Evolutionary conservation across 2,329 filamentous ascomycete genomes (phyloP), one percentile per base, ranked within the genome.

Genomic region (Botryosphaeria dothidea): DNA sequence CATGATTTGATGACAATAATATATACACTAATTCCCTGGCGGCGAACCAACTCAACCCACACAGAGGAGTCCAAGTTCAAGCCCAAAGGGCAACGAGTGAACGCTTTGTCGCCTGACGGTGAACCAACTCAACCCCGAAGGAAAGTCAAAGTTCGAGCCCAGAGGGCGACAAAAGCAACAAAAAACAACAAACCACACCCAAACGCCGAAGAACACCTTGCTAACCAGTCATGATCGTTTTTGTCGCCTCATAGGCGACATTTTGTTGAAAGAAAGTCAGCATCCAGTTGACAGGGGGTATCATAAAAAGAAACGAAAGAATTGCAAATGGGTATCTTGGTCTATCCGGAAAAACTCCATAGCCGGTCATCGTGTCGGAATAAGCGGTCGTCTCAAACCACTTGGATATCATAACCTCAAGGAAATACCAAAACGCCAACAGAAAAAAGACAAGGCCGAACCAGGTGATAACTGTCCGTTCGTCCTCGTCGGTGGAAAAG

Each of bases 301-400:
- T 58, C 63, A 52, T 60, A 13, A 43, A 84, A 3, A 86, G 65
- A 71, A 88, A 78, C 3, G 84, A 87, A 3, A 84, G 83, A 4
- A 86, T 78, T 4, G 86, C 84, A 66, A 82, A 85, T 0, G 86
- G 86, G 58, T 82, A 85, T 23, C 76, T 70, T 0, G 86, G 86
- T 9, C 84, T 84, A 67, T 85, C 76, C 21, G 79, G 79, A 48
- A 81, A 76, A 36, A 85, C 75, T 62, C 83, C 84, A 66, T 82
- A 84, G 23, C 81, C 82, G 38, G 78, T 73, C 68, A 85, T 86
- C 7, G 70, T 77, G 13, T 75, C 69, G 4, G 84, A 81, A 66
- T 84, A 81, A 7, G 75, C 67, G 3, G 81, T 82, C 54, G 85
- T 82, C 70, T 83, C 85, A 72, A 83, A 86, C 29, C 79, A 73